These are phyloP conservation scores for Botryosphaeria dothidea DNA, from an alignment of 2,329 filamentous ascomycete genomes.

Conservation along the genomic window DNA sequence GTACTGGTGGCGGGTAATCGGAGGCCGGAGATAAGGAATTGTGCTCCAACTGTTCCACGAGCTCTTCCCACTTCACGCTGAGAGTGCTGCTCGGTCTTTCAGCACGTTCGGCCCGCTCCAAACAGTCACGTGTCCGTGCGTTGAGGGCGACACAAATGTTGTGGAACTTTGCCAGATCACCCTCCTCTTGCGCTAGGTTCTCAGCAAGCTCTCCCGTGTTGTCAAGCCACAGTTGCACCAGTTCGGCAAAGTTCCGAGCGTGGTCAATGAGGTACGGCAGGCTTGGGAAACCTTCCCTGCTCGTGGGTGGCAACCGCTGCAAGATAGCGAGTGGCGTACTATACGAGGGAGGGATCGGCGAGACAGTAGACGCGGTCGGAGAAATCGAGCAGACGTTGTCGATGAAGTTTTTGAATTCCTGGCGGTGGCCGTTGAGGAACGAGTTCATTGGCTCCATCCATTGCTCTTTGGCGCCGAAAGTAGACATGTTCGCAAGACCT, in stretches of 20 bases:
- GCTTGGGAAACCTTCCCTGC: conserved; percentile 88
- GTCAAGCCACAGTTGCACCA: conserved; percentile 81
- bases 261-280: conserved; percentile 92
- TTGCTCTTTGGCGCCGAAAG: conserved; percentile 91
- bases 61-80: conserved; percentile 54
- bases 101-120: conserved; percentile 54
- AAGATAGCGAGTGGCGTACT: conserved; percentile 91
- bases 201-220: conserved; percentile 39
- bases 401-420: conserved; percentile 82
- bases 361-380: conserved; percentile 59
- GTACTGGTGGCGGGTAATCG: conserved; percentile 23
- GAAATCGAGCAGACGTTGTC: conserved; percentile 84
- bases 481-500: conserved; percentile 85
- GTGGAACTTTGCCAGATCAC: conserved; percentile 52
- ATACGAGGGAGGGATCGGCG: conserved; percentile 77
- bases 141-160: conserved; percentile 49
- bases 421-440: conserved; percentile 74
- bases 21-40: conserved; percentile 23
- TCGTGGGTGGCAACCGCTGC: conserved; percentile 74
- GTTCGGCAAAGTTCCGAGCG: conserved; percentile 76
- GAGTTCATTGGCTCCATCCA: conserved; percentile 99
- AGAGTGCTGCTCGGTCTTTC: conserved; percentile 51
- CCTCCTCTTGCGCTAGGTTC: conserved; percentile 41
- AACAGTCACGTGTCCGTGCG: conserved; percentile 50
- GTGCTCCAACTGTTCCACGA: conserved; percentile 49